Evolutionary conservation across 331 rosid species (phyloP).

Genomic region (Acacia pycnantha): DNA sequence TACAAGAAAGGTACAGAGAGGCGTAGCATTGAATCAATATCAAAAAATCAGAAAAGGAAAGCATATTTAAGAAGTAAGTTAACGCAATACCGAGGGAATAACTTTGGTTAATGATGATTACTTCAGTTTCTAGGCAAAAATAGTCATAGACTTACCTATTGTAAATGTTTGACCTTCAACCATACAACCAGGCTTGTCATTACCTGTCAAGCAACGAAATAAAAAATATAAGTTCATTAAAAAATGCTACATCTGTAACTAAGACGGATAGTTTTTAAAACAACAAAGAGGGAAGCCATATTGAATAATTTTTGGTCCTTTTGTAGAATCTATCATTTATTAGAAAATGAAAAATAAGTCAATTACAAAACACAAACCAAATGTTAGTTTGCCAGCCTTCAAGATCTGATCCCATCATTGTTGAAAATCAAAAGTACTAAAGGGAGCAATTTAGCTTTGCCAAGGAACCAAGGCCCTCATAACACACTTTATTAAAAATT

Average conservation of each 20-base stretch:
- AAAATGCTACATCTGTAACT: not conserved
- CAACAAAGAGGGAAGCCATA: slow-evolving; percentile 8
- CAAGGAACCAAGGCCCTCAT: not conserved
- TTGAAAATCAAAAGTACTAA: not conserved
- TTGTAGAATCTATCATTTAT: not conserved
- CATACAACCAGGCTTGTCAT: slow-evolving; percentile 76
- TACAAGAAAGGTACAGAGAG: not conserved
- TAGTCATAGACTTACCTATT: slow-evolving; percentile 64
- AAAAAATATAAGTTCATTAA: not conserved
- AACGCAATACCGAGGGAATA: slow-evolving; percentile 3
- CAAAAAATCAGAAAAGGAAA: not conserved
- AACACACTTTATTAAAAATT: not conserved
- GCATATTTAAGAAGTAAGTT: not conserved
- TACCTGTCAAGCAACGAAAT: slow-evolving; percentile 53
- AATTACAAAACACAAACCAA: slow-evolving; percentile 7
- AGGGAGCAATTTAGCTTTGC: not conserved
- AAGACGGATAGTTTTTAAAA: not conserved
- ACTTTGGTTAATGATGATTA: not conserved
- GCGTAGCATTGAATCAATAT: not conserved
- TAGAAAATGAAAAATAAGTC: not conserved
- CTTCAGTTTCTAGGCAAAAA: slow-evolving; percentile 23
- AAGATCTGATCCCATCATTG: not conserved
- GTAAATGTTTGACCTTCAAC: slow-evolving; percentile 97
- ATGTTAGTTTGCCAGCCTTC: slow-evolving; percentile 6
- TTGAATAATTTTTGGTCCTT: not conserved